A percentile compares a stretch with the other conserved stretches of the same genome.
phyloP scores from a whole-genome alignment of 768 basidiomycete genomes.

The Leccinum rimulosum region DNA sequence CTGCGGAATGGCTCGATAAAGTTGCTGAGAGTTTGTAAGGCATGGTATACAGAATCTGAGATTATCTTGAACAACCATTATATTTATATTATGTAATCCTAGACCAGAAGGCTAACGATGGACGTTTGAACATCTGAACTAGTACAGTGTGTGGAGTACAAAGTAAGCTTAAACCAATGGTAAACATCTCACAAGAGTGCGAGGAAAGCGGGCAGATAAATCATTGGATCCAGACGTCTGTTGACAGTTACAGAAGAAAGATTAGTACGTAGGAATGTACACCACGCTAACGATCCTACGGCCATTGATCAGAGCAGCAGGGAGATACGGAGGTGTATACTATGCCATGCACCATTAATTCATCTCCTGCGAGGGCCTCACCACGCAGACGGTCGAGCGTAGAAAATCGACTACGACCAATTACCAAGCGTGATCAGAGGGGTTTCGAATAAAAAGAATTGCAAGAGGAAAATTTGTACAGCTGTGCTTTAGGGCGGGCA shows the following conservation, averaged over 20 bases:
- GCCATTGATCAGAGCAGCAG: conserved; percentile 50
- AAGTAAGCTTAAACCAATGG: too few relatives aligned
- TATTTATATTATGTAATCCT: background rate
- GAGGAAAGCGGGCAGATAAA: background rate
- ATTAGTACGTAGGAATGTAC: conserved; percentile 65
- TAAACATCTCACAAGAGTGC: background rate
- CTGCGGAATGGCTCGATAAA: conserved; percentile 65
- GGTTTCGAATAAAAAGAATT: conserved; percentile 25
- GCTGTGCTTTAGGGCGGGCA: conserved; percentile 38
- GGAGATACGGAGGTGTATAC: conserved; percentile 88
- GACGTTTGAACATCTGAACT: too few relatives aligned
- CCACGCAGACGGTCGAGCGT: conserved; percentile 43
- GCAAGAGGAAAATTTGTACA: background rate
- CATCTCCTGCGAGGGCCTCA: conserved; percentile 85
- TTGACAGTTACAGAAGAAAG: conserved; percentile 31
- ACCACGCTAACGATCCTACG: conserved; percentile 83
- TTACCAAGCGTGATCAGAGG: conserved; percentile 42
- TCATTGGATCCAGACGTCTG: background rate
- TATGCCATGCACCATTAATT: conserved; percentile 88
- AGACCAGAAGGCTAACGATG: background rate
- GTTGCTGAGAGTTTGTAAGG: conserved; percentile 77
- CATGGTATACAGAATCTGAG: conserved; percentile 46
- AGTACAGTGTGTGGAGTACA: too few relatives aligned
- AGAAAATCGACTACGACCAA: conserved; percentile 37
- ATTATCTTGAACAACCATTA: background rate